Evolutionary conservation across 768 basidiomycete species (phyloP).

Genomic region (Boletus reticuloceps): DNA sequence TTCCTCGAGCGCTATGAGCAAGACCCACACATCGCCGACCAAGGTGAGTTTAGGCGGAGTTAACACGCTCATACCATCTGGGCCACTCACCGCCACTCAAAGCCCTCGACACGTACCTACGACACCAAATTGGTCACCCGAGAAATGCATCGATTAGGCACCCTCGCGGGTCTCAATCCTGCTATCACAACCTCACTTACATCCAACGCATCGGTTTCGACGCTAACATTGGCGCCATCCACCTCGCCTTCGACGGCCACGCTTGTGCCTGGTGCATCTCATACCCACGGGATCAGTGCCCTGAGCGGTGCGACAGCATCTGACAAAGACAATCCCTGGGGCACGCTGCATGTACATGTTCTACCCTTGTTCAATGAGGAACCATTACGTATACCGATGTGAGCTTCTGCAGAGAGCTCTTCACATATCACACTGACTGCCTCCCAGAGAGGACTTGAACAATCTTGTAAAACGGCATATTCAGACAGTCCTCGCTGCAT

Average conservation of each 20-base stretch:
- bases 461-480: conserved; percentile 77
- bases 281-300: conserved; percentile 20
- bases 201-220: conserved; percentile 46
- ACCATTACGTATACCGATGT: conserved; percentile 82
- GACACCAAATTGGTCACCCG: conserved; percentile 77
- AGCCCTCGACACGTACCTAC: conserved; percentile 68
- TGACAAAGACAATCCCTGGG: conserved; percentile 72
- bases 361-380: conserved; percentile 92
- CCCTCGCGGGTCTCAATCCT: conserved; percentile 53
- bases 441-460: conserved; percentile 81
- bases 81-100: conserved; percentile 20
- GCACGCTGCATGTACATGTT: conserved; percentile 79
- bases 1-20: conserved; percentile 26
- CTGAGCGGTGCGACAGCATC: conserved; percentile 29
- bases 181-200: conserved; percentile 35
- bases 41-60: conserved; percentile 31
- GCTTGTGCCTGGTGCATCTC: conserved; percentile 35
- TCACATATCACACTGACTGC: conserved; percentile 8
- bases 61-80: conserved; percentile 5
- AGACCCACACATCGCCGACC: conserved; percentile 32
- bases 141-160: conserved; percentile 83
- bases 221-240: conserved; percentile 42
- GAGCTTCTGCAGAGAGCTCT: conserved; percentile 24
- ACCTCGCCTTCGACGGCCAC: conserved; percentile 35
- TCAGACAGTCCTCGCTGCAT: conserved; percentile 64